Base-by-base conservation (phyloP, 2,329 filamentous ascomycete genomes). In the Talaromyces amestolkiae region DNA sequence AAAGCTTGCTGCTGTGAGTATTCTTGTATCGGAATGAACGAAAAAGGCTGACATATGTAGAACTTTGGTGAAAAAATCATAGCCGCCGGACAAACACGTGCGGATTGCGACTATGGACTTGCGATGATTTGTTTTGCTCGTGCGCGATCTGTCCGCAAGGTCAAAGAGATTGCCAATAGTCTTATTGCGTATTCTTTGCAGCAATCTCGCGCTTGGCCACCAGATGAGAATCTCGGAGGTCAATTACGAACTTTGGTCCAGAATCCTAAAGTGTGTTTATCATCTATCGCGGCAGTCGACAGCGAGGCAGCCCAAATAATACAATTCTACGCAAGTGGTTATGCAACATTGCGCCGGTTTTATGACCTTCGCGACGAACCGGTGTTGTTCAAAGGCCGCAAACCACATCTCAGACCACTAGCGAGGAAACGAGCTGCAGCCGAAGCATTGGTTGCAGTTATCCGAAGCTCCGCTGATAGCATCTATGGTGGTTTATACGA, bases 401-500 rank as follows among this genome's bases (percentile, higher is more conserved):
- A 77, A 63, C 77, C 81, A 6, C 77, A 75, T 24, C 78, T 84
- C 66, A 78, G 81, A 65, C 84, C 88, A 0, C 79, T 88, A 24
- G 82, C 85, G 13, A 82, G 89, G 22, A 90, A 88, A 69, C 86
- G 87, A 63, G 87, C 90, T 69, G 88, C 93, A 5, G 91, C 90
- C 0, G 83, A 86, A 51, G 89, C 92, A 1, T 82, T 98, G 59
- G 83, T 92, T 51, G 90, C 92, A n/a, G 89, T 96, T 66, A 91
- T 97, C 70, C 87, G 89, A 63, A 95, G 91, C 74, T 90, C 94
- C 2, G 90, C 91, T 65, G 93, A 97, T 76, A 94, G 92, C 74
- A 96, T 98, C 71, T 91, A 91, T 65, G 94, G 94, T 64, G 94
- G 94, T 1, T 82, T 97, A 2, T 96, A 93, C 75, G 93, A 98